A percentile compares a stretch with the other conserved stretches of the same genome.
Conservation (phyloP, 495 filamentous ascomycete species). For the Paragyromitra xinjiangensis region DNA sequence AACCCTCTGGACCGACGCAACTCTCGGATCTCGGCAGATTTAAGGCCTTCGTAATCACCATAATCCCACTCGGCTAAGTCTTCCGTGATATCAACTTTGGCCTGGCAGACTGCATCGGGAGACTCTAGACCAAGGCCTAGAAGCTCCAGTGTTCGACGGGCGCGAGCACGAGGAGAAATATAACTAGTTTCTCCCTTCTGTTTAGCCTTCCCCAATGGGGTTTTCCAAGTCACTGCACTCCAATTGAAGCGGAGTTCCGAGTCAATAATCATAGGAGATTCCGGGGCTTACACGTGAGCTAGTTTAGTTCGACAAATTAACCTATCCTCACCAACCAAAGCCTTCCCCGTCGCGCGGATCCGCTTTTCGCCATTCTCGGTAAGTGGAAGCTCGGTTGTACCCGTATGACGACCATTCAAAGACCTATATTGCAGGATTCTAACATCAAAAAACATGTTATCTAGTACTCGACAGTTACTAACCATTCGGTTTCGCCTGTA, state of each 20-base stretch:
- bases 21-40: conserved; percentile 72
- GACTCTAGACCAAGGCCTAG: conserved; percentile 66
- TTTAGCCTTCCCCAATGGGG: conserved; percentile 4
- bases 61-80: conserved; percentile 96
- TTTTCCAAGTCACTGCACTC: background rate
- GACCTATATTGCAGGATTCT: conserved; percentile 66
- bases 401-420: conserved; percentile 88
- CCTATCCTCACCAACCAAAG: conserved; percentile 82
- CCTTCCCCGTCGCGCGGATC: conserved; percentile 81
- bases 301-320: conserved; percentile 85
- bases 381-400: conserved; percentile 82
- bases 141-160: conserved; percentile 91
- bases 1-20: conserved; percentile 68
- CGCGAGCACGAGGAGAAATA: conserved; percentile 85
- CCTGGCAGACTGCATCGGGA: conserved; percentile 56
- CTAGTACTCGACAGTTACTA: background rate
- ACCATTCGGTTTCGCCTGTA: conserved; percentile 47
- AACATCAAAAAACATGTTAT: background rate
- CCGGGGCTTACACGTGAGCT: conserved; percentile 67
- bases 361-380: conserved; percentile 88
- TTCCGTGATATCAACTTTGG: conserved; percentile 67
- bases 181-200: conserved; percentile 61
- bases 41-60: conserved; percentile 92
- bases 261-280: background rate
- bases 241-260: background rate